These are phyloP conservation scores for Pyrenula aspistea DNA, from an alignment of 495 filamentous ascomycete genomes.

Conservation along the genomic window DNA sequence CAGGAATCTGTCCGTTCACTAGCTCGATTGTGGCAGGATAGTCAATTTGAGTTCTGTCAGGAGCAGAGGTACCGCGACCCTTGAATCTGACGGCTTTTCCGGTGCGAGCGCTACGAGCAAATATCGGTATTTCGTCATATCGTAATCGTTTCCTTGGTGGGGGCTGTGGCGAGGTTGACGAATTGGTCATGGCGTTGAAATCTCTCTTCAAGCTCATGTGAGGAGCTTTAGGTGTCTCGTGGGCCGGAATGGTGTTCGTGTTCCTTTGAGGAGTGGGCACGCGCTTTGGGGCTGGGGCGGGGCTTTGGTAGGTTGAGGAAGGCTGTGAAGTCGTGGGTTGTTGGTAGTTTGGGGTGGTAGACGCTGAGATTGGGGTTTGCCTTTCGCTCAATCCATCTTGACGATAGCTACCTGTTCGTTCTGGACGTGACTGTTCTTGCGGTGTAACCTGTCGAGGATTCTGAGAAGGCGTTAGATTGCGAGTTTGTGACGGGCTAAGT, in stretches of 20 bases:
- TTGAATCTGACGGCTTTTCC: slow-evolving; percentile 23
- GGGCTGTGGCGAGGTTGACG: slow-evolving; percentile 13
- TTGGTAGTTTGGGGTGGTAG: slow-evolving; percentile 3
- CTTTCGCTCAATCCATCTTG: not conserved
- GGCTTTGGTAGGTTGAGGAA: slow-evolving; percentile 17
- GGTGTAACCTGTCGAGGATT: slow-evolving; percentile 16
- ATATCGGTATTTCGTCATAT: slow-evolving; percentile 35
- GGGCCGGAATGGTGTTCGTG: slow-evolving; percentile 7
- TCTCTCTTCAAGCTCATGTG: slow-evolving; percentile 14
- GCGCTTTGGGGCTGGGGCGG: not conserved
- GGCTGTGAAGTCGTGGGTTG: slow-evolving; percentile 3
- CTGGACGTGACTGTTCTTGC: slow-evolving; percentile 3
- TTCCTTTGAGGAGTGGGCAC: slow-evolving; percentile 14
- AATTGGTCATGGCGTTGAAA: slow-evolving; percentile 8
- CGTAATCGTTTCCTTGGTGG: slow-evolving; percentile 26
- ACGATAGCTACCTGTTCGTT: slow-evolving; percentile 4
- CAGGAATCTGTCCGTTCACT: slow-evolving; percentile 8
- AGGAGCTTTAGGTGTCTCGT: slow-evolving; percentile 1
- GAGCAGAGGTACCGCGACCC: too few species aligned
- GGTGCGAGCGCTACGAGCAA: slow-evolving; percentile 25
- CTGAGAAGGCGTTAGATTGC: slow-evolving; percentile 12
- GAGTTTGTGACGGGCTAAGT: slow-evolving; percentile 9
- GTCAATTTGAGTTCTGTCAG: too few species aligned
- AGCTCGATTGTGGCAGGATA: too few species aligned
- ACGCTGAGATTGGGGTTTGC: not conserved